Conservation (phyloP, 345 rosid species). For the Murraya koenigii region DNA sequence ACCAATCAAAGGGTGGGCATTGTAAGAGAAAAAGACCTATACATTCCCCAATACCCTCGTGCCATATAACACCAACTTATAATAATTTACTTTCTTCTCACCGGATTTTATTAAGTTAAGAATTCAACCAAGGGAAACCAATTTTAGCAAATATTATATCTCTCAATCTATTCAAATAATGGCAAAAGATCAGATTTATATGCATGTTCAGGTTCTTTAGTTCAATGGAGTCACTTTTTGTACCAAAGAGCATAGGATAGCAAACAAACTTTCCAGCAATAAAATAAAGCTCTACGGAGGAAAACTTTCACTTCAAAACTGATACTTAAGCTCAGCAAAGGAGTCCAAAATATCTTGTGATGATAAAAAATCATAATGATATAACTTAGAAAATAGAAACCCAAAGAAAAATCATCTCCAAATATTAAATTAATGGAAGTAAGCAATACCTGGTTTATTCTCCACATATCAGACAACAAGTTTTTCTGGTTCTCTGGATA, state of each 20-base stretch:
- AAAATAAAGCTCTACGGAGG: neutral
- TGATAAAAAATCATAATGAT: neutral
- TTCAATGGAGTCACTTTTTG: neutral
- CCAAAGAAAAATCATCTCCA: neutral
- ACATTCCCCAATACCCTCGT: neutral
- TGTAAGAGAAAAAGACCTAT: neutral
- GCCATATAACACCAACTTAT: neutral
- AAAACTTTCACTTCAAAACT: neutral
- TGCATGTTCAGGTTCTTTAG: neutral
- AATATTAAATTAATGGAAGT: neutral
- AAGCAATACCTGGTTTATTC: slow-evolving; percentile 72
- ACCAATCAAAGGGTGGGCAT: neutral
- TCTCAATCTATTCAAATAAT: neutral
- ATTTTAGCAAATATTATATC: neutral
- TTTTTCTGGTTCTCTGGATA: slow-evolving; percentile 87
- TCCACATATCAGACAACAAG: slow-evolving; percentile 77
- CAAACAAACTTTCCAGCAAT: neutral
- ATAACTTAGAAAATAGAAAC: neutral
- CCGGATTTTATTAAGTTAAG: neutral
- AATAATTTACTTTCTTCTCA: neutral
- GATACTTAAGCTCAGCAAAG: neutral
- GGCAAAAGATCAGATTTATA: neutral
- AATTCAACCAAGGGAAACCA: neutral
- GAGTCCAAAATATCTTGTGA: neutral
- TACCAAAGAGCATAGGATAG: neutral